Base-by-base conservation (phyloP, 768 basidiomycete genomes). In the Suillus paluster region DNA sequence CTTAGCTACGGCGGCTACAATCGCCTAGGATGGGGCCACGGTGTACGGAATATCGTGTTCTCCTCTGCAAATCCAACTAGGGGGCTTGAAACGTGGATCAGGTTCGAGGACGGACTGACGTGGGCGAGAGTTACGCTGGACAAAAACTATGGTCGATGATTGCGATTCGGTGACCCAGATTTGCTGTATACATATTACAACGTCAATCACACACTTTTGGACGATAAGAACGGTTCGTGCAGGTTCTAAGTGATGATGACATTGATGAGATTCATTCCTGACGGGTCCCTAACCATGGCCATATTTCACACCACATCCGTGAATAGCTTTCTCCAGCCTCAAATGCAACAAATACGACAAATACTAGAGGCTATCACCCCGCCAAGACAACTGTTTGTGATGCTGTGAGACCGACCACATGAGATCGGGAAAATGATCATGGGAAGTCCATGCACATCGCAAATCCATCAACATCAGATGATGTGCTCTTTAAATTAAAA, bases 1-100 rank as follows among this genome's bases (percentile, higher is more conserved):
- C 23, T 45, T 55, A 89, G 88, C n/a, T 89, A 90, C 59, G 89
- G 89, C 8, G 89, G 88, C 0, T 74, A 89, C 67, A 78, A 78
- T 38, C 62, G 73, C 17, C 66, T 75, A 4, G 74, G 76, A 6
- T 91, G 89, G 89, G 86, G 84, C 0, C 80, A 83, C 55, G 90
- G 90, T 23, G 87, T 88, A 12, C 82, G 90, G 23, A 30, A 86
- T 88, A 68, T 71, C 90, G 41, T 59, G 5, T 89, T 91, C 68
- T 72, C 57, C n/a, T 83, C 86, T 3, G 68, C 81, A 1, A 68
- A 81, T 44, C 84, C 86, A 11, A 66, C 69, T 19, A 66, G 67
- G 0, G 76, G 82, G 0, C 77, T 87, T 21, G 80, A 87, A 61
- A 88, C 87, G 0, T 90, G 89, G 83, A 86, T 91, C 48, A 71